Evolutionary conservation across 2,329 filamentous ascomycete genomes (phyloP).

Genomic region (Hypoxylon sp.): DNA sequence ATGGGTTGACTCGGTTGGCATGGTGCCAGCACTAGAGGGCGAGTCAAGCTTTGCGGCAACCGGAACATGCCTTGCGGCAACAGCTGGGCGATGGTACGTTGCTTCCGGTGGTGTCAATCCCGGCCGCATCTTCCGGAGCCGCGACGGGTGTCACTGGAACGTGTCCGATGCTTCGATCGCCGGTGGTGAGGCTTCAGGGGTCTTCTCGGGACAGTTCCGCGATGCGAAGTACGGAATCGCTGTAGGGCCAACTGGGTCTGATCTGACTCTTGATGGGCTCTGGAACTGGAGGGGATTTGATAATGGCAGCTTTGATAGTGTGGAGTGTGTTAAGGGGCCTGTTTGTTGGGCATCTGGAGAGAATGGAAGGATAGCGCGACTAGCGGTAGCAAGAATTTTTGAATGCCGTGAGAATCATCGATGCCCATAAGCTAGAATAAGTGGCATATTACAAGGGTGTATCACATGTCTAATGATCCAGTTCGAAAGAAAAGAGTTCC

Average conservation of each 20-base stretch:
- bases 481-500: neutral
- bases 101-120: constrained; percentile 50
- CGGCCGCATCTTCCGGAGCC: constrained; percentile 49
- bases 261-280: constrained; percentile 51
- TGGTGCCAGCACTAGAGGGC: constrained; percentile 48
- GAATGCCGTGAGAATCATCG: neutral
- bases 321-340: constrained; percentile 48
- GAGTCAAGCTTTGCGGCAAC: constrained; percentile 54
- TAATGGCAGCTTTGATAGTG: constrained; percentile 52
- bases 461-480: neutral
- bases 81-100: constrained; percentile 50
- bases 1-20: constrained; percentile 43
- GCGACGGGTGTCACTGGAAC: constrained; percentile 48
- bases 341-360: constrained; percentile 54
- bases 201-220: constrained; percentile 53
- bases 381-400: constrained; percentile 25
- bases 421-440: neutral
- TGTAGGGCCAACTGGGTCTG: constrained; percentile 53
- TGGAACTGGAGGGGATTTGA: constrained; percentile 50
- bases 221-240: constrained; percentile 50
- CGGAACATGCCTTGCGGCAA: constrained; percentile 52
- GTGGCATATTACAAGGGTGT: neutral
- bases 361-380: constrained; percentile 47
- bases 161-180: constrained; percentile 47
- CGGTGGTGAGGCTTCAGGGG: constrained; percentile 49